Percentiles rank a stretch among this genome's conserved stretches.
Conservation (phyloP, 2,329 filamentous ascomycete species). For the Fusarium albosuccineum region DNA sequence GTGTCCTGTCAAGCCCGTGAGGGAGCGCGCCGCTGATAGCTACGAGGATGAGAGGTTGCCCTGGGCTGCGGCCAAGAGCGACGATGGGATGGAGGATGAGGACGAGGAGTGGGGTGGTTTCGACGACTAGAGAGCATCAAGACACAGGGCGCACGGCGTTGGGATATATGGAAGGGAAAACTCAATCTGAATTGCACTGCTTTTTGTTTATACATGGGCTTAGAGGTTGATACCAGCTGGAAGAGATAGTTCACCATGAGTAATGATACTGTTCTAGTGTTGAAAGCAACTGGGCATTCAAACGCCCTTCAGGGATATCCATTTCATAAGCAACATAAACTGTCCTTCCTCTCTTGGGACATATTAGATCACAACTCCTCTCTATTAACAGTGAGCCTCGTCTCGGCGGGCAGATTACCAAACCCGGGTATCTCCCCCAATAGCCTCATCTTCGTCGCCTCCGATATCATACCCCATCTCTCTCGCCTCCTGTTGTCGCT, state of each 20-base stretch:
- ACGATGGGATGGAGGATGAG: conserved; percentile 56
- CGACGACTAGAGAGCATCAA: conserved; percentile 63
- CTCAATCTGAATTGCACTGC: background rate
- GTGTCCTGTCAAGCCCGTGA: conserved; percentile 78
- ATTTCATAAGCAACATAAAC: conserved; percentile 30
- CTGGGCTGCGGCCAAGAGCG: conserved; percentile 59
- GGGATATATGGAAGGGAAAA: conserved; percentile 35
- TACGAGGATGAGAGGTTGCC: conserved; percentile 80
- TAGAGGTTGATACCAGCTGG: conserved; percentile 43
- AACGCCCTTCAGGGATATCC: conserved; percentile 37
- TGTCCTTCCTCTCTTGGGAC: background rate
- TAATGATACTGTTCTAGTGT: conserved; percentile 23
- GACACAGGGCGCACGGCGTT: conserved; percentile 45
- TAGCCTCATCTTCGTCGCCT: conserved; percentile 49
- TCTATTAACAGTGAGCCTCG: background rate
- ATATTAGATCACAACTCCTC: conserved; percentile 6
- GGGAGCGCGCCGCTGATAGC: conserved; percentile 76
- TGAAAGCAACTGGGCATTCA: conserved; percentile 17
- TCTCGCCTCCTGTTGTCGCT: conserved; percentile 55
- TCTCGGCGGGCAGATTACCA: conserved; percentile 30
- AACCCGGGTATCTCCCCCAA: conserved; percentile 49
- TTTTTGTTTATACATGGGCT: conserved; percentile 27
- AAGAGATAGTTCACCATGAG: conserved; percentile 34
- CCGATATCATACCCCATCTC: conserved; percentile 56
- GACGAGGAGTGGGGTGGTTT: conserved; percentile 76